Percentiles rank a stretch among this genome's conserved stretches.
Evolutionary conservation across 331 rosid species (phyloP).

Genomic region (Stylosanthes scabra): DNA sequence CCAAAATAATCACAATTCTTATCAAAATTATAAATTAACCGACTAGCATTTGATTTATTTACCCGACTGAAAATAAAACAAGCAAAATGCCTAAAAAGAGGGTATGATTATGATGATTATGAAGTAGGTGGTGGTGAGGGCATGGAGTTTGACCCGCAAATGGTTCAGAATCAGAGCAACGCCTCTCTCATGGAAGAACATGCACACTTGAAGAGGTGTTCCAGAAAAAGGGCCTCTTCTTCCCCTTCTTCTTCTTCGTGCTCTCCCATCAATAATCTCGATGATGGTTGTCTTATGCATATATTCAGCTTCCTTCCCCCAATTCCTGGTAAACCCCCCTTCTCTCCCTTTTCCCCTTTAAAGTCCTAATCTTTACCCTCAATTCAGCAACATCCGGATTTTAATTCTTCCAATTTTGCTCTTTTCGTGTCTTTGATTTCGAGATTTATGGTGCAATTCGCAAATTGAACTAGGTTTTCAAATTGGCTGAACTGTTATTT

Average conservation of each 20-base stretch:
- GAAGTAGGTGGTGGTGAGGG: not conserved
- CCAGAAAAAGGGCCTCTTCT: constrained; percentile 30
- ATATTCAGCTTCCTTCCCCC: constrained; percentile 92
- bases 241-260: constrained; percentile 46
- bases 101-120: not conserved
- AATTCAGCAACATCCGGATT: constrained; percentile 38
- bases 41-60: too few species aligned
- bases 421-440: constrained; percentile 1
- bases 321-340: constrained; percentile 72
- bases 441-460: constrained; percentile 15
- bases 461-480: constrained; percentile 36
- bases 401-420: constrained; percentile 15
- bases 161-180: constrained; percentile 22
- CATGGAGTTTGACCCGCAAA: constrained; percentile 16
- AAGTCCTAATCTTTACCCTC: constrained; percentile 14
- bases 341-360: not conserved
- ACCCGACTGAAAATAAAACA: too few species aligned
- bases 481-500: not conserved
- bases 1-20: too few species aligned
- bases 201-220: constrained; percentile 43
- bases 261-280: constrained; percentile 67
- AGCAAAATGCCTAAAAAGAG: too few species aligned
- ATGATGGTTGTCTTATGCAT: constrained; percentile 96
- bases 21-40: too few species aligned
- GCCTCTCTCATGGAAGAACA: constrained; percentile 6